Base-by-base conservation (phyloP, 1,284 basidiomycete genomes). In the Ceratorhiza oryzae-sativae region DNA sequence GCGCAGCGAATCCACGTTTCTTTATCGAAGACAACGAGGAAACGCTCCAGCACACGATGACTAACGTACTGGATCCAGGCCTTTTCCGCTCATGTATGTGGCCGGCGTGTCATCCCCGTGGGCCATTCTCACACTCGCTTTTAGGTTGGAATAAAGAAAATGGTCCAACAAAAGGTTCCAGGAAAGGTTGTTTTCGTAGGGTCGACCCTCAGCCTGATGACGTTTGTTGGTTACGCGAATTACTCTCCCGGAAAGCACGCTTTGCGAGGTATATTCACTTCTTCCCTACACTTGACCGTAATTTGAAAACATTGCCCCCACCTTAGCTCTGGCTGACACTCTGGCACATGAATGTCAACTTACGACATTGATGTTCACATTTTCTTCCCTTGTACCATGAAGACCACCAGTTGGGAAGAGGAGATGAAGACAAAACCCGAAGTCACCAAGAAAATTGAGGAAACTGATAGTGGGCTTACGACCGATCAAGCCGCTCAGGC, bases 191-290 rank as follows among this genome's bases (percentile, higher is more conserved):
- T 94, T 3, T 88, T 98, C 39, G 73, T 74, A 10, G 72, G 67
- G 8, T 95, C 93, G 0, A 86, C 90, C n/a, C 80, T 97, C 15
- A 92, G 90, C 0, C 88, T 91, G 76, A 91, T 95, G 83, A 87
- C 89, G 0, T 85, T 98, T 61, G 83, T 93, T 18, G 96, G 97
- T 0, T 98, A 92, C 77, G 84, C 91, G 2, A 86, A 90, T 1
- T 98, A 99, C 79, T 84, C 92, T 0, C 94, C 96, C 0, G 92
- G 89, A 59, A 98, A 98, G 80, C 90, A 92, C 77, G 97, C 97
- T 10, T 81, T 98, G 15, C 84, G 95, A 82, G 95, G 94, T 93
- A 76, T 60, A 78, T 72, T 15, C 27, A 4, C 41, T 23, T 41
- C 10, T 15, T n/a, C n/a, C n/a, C n/a, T n/a, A n/a, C n/a, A n/a